phyloP scores from a whole-genome alignment of 2,329 filamentous ascomycete species.

The Verticillium isaacii region DNA sequence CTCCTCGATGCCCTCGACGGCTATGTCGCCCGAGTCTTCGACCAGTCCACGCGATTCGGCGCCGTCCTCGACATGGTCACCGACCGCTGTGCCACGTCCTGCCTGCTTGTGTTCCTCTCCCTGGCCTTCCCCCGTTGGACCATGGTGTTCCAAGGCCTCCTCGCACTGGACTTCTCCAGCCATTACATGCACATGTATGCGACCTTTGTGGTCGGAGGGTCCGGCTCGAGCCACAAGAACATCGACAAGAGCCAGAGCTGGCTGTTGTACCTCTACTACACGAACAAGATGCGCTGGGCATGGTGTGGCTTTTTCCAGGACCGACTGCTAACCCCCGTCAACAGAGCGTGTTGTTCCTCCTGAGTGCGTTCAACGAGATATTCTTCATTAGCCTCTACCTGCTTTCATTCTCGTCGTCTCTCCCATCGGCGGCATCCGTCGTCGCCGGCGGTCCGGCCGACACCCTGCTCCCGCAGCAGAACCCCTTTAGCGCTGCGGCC shows the following conservation, averaged over 20 bases:
- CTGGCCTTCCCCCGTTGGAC: conserved; percentile 93
- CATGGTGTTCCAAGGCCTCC: conserved; percentile 89
- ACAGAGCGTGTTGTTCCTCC: conserved; percentile 83
- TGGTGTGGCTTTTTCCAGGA: too few relatives aligned
- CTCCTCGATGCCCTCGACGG: conserved; percentile 19
- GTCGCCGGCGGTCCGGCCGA: too few relatives aligned
- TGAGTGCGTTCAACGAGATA: conserved; percentile 86
- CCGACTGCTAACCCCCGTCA: neutral
- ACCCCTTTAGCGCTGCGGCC: conserved; percentile 86
- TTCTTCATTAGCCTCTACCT: conserved; percentile 99
- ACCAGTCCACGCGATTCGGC: conserved; percentile 93
- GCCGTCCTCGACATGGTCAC: conserved; percentile 99
- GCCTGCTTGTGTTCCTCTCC: conserved; percentile 87
- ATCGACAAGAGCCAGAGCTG: conserved; percentile 83
- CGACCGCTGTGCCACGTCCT: conserved; percentile 93
- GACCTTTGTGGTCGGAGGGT: conserved; percentile 80
- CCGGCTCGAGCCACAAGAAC: conserved; percentile 83
- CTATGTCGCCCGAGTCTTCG: conserved; percentile 35
- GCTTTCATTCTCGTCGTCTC: conserved; percentile 85
- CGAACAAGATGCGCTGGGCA: conserved; percentile 68
- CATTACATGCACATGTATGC: conserved; percentile 99
- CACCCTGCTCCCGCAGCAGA: conserved; percentile 52
- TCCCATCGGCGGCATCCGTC: conserved; percentile 64
- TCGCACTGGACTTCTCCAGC: conserved; percentile 87
- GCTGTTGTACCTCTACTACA: conserved; percentile 93